Evolutionary conservation across 2,329 filamentous ascomycete species (phyloP).

Genomic region (Capronia epimyces): DNA sequence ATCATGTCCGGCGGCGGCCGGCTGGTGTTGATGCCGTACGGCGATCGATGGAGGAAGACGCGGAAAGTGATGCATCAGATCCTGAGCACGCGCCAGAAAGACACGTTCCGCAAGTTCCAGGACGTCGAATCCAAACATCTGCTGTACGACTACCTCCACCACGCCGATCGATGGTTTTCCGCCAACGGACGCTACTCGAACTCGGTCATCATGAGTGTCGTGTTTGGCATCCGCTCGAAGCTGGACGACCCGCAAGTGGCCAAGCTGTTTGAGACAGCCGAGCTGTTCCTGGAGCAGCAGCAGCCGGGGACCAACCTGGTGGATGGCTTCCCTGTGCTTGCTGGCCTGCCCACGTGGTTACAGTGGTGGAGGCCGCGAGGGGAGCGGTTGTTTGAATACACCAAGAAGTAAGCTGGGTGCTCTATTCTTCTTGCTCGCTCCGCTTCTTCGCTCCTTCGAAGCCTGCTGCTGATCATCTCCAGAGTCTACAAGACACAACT

Average conservation of each 20-base stretch:
- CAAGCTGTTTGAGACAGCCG: constrained; percentile 34
- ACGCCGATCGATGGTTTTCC: constrained; percentile 32
- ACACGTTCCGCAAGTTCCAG: constrained; percentile 8
- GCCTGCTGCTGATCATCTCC: neutral
- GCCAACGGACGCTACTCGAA: constrained; percentile 40
- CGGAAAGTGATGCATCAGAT: constrained; percentile 27
- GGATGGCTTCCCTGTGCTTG: constrained; percentile 28
- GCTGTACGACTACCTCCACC: constrained; percentile 12
- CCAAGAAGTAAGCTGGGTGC: neutral
- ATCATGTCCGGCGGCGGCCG: constrained; percentile 35
- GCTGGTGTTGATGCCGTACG: constrained; percentile 43
- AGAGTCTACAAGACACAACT: constrained; percentile 4
- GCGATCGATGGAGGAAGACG: constrained; percentile 25
- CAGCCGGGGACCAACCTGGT: constrained; percentile 36
- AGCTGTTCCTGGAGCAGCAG: constrained; percentile 35
- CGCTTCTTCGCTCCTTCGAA: neutral
- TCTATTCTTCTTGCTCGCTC: too few species aligned
- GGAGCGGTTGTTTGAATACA: constrained; percentile 1
- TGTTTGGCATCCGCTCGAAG: constrained; percentile 46
- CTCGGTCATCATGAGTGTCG: constrained; percentile 38
- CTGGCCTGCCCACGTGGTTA: constrained; percentile 21
- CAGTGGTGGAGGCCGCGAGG: constrained; percentile 7
- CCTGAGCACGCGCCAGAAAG: constrained; percentile 18
- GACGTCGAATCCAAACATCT: constrained; percentile 17
- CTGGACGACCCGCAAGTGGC: constrained; percentile 28